Conservation (phyloP, 331 rosid genomes). For the Saraca asoca region DNA sequence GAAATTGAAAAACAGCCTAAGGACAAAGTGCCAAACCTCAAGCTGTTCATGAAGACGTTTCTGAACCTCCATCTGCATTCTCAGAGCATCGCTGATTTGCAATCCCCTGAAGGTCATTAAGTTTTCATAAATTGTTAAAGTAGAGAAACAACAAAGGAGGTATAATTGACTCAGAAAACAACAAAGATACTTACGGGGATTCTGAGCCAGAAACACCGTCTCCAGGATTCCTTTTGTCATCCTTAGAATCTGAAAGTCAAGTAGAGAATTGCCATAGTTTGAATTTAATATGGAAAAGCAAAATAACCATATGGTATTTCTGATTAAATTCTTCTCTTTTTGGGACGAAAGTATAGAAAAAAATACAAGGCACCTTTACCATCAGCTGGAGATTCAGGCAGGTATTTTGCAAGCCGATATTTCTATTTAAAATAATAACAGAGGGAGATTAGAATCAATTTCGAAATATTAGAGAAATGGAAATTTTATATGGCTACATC, state of each 20-base stretch:
- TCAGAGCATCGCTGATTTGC: conserved; percentile 87
- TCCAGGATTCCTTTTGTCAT: conserved; percentile 84
- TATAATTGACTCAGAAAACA: conserved; percentile 23
- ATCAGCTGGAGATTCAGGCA: conserved; percentile 92
- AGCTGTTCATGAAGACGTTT: conserved; percentile 98
- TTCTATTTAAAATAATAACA: conserved; percentile 49
- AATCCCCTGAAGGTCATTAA: conserved; percentile 62
- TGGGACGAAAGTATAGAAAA: not conserved
- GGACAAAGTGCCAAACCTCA: conserved; percentile 60
- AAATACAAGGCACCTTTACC: conserved; percentile 64
- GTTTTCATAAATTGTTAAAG: conserved; percentile 1
- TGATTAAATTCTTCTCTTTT: not conserved
- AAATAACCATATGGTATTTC: conserved; percentile 8
- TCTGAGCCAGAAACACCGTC: conserved; percentile 75
- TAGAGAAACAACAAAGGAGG: conserved; percentile 3
- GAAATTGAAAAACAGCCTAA: conserved; percentile 33
- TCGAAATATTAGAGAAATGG: conserved; percentile 23
- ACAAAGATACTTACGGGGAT: conserved; percentile 73
- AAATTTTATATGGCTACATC: conserved; percentile 8
- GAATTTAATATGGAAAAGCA: conserved; percentile 25
- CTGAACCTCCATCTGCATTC: conserved; percentile 99
- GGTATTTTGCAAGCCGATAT: conserved; percentile 95
- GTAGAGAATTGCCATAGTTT: conserved; percentile 10
- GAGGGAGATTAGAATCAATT: conserved; percentile 30
- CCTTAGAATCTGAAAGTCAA: conserved; percentile 70